Evolutionary conservation across 192 early-diverging fungal species (phyloP).

Genomic region (Jimgerdemannia flammicorona): DNA sequence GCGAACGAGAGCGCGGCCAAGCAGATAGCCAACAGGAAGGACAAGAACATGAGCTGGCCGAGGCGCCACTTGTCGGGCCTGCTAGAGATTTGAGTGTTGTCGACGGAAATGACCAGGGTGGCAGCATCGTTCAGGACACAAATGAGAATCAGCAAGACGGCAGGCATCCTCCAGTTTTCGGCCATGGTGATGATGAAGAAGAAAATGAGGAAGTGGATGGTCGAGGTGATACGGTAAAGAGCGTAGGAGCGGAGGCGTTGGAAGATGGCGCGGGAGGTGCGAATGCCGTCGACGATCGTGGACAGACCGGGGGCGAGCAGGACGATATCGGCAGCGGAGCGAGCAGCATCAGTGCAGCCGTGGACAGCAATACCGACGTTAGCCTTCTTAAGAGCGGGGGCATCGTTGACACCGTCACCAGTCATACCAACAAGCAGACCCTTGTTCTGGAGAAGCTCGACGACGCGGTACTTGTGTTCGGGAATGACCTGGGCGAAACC

Average conservation of each 20-base stretch:
- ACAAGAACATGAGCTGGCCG: conserved; percentile 79
- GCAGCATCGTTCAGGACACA: conserved; percentile 85
- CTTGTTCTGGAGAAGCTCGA: conserved; percentile 83
- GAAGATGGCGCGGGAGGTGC: conserved; percentile 83
- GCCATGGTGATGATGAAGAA: conserved; percentile 83
- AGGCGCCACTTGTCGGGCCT: conserved; percentile 92
- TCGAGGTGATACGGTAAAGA: conserved; percentile 87
- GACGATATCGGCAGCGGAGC: conserved; percentile 91
- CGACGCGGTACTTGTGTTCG: conserved; percentile 93
- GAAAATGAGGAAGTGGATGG: conserved; percentile 89
- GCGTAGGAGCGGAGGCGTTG: conserved; percentile 87
- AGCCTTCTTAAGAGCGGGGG: conserved; percentile 92
- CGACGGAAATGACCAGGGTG: conserved; percentile 83
- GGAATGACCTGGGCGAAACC: conserved; percentile 95
- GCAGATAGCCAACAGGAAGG: conserved; percentile 66
- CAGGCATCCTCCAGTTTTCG: conserved; percentile 78
- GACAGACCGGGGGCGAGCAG: conserved; percentile 78
- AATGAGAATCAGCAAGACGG: conserved; percentile 76
- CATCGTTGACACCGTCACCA: conserved; percentile 95
- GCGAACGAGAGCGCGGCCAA: conserved; percentile 73
- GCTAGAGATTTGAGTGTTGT: conserved; percentile 81
- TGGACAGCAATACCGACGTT: conserved; percentile 94
- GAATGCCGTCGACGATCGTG: conserved; percentile 83
- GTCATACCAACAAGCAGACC: conserved; percentile 84
- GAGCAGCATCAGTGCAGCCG: conserved; percentile 89